Base-by-base conservation (phyloP, 495 filamentous ascomycete species). In the Podospora australis region DNA sequence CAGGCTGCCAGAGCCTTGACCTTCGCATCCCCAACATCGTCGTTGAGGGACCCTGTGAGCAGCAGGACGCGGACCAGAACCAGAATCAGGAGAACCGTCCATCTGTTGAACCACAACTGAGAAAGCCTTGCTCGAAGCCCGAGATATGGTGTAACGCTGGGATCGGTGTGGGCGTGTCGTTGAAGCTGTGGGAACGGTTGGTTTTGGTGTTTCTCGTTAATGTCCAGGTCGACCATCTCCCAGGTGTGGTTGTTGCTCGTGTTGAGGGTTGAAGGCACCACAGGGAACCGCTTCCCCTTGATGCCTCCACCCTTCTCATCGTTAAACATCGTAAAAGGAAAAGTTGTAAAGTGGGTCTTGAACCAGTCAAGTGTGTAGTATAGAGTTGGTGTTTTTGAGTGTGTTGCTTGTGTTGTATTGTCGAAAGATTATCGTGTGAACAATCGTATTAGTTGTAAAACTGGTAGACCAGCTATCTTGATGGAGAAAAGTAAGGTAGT, bases 101-200 rank as follows among this genome's bases (percentile, higher is more conserved):
- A 98, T 68, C 85, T 77, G 74, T 97, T 97, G 73, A 97, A 84
- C 89, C 90, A 95, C 60, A 88, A 72, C 73, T 98, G 92, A 23
- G 92, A 98, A 34, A 97, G 75, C 50, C 90, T 81, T 49, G 92
- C 86, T 53, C 83, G 81, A 54, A 95, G 77, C 45, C 91, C 92
- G 25, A 98, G 84, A 60, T 97, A 97, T 23, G 92, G 94, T 40
- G 89, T 98, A 58, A 94, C 78, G 50, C 40, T 42, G 6, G 59
- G 58, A 2, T 60, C 55, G 11, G 65, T 66, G 38, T 64, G 52
- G 21, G 56, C 44, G 40, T 63, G 52, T 1, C 32, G 48, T 24
- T 19, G 49, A 23, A 57, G 58, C 26, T 32, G 41, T 20, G 45
- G 49, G 13, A 38, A 44, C 14, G 49, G 10, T 13, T 26, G 39